Evolutionary conservation across 2,329 filamentous ascomycete species (phyloP).

Genomic region (Ascochyta rabiei): DNA sequence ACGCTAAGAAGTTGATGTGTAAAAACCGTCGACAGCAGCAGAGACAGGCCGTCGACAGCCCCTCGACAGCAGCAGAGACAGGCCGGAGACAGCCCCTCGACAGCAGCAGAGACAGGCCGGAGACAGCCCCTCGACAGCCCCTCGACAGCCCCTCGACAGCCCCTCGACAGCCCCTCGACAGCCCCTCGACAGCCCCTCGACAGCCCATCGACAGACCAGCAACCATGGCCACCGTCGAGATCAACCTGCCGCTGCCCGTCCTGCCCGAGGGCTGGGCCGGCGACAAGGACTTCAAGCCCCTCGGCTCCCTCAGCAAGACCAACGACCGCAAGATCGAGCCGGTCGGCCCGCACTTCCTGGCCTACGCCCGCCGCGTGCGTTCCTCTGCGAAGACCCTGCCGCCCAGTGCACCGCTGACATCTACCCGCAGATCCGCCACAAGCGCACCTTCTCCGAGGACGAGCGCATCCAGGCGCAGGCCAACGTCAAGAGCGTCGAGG

Average conservation of each 20-base stretch:
- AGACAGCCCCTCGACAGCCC: too few species aligned
- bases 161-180: too few species aligned
- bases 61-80: too few species aligned
- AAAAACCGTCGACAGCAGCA: slow-evolving; percentile 14
- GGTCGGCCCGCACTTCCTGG: slow-evolving; percentile 95
- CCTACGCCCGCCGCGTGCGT: slow-evolving; percentile 87
- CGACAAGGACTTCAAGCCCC: slow-evolving; percentile 89
- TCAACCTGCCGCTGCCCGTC: slow-evolving; percentile 71
- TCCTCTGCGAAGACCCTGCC: too few species aligned
- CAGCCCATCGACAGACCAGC: slow-evolving; percentile 4
- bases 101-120: too few species aligned
- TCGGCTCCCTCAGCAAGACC: slow-evolving; percentile 76
- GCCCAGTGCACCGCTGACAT: slow-evolving; percentile 26
- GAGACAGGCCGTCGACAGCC: too few species aligned
- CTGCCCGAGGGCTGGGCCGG: slow-evolving; percentile 81
- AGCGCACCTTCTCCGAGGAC: slow-evolving; percentile 98
- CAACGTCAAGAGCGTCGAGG: slow-evolving; percentile 93
- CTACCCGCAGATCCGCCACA: slow-evolving; percentile 71
- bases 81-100: too few species aligned
- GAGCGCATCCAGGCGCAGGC: slow-evolving; percentile 96
- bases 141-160: too few species aligned
- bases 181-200: too few species aligned
- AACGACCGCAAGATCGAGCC: slow-evolving; percentile 91
- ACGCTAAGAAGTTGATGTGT: slow-evolving; percentile 6
- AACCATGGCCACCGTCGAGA: slow-evolving; percentile 69